A percentile compares a stretch with the other conserved stretches of the same genome.
Evolutionary conservation across 169 alveolate species (phyloP).

Genomic region (Besnoitia besnoiti): DNA sequence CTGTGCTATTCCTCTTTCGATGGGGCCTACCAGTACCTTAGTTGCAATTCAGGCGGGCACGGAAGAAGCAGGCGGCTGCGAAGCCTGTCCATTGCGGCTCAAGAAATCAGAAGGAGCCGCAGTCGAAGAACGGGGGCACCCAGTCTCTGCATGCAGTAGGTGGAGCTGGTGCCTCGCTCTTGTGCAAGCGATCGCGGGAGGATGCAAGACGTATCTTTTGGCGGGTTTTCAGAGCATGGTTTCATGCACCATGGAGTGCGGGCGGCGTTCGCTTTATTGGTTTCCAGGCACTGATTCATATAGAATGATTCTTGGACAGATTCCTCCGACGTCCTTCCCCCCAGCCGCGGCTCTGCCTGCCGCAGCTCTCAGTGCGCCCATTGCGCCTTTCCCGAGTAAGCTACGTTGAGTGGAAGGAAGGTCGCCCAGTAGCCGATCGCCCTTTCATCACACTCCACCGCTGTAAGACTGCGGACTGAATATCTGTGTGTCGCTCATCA

Average conservation of each 20-base stretch:
- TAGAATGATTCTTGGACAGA: constrained; percentile 15
- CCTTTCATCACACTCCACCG: not conserved
- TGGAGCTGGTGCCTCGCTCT: not conserved
- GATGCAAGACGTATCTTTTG: no score
- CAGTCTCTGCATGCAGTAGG: no score
- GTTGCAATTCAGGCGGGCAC: no score
- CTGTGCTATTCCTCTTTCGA: no score
- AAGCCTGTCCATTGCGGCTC: not conserved
- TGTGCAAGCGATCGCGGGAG: no score
- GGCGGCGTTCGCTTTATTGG: not conserved
- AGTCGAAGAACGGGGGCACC: no score
- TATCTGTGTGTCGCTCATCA: no score
- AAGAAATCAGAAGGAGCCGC: no score
- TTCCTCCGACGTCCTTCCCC: constrained; percentile 21
- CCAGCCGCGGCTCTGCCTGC: constrained; percentile 13
- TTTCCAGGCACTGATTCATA: not conserved
- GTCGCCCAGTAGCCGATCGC: not conserved
- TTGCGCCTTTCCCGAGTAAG: constrained; percentile 28
- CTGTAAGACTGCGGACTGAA: no score
- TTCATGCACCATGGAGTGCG: not conserved
- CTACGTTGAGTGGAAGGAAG: not conserved
- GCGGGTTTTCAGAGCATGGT: no score
- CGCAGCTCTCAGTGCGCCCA: constrained; percentile 12
- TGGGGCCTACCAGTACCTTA: no score
- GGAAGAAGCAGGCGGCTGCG: not conserved